Evolutionary conservation across 352 stramenopile species (phyloP), one percentile per base, ranked within the genome.

Genomic region (Phytophthora crassamura): DNA sequence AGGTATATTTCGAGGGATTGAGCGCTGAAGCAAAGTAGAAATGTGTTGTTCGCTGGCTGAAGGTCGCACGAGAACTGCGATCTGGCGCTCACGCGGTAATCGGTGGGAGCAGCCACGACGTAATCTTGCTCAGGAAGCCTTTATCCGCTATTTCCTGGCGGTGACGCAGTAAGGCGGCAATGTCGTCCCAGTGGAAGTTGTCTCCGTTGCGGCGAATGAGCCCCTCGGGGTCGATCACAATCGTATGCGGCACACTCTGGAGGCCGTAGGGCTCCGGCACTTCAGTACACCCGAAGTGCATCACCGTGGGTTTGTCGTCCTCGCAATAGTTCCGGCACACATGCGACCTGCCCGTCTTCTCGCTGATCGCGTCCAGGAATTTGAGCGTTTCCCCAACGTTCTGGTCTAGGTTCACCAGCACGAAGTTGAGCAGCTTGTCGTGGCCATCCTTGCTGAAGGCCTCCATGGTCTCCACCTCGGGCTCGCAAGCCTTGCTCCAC

Each of bases 381-480:
- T 45, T 57, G 22, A 90, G 59, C 36, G 81, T 75, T 18, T 74
- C 70, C 36, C 64, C 50, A 20, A 89, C 59, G 60, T 90, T 83
- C 67, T 90, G 76, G 57, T 90, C 81, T 7, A 90, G 43, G 42
- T 75, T 90, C 52, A 90, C 69, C 41, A 90, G 71, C 50, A 88
- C 73, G 53, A 90, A 88, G 66, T 88, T 88, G 50, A 75, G 64
- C 18, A 78, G 48, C 54, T 70, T 75, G 71, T 76, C 34, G 57
- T 83, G 66, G 15, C 59, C 72, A 56, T 59, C 64, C 59, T 89
- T 90, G 55, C 75, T 89, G 62, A 80, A 84, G 2, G 69, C 59
- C 41, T 89, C 77, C 53, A 90, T 83, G 34, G 73, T 42, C 59
- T 87, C 79, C 34, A 89, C 75, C 28, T 88, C 80, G 3, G 71